These are phyloP conservation scores for Backusella macrospora DNA, from an alignment of 192 early-diverging fungal genomes.

Conservation along the genomic window DNA sequence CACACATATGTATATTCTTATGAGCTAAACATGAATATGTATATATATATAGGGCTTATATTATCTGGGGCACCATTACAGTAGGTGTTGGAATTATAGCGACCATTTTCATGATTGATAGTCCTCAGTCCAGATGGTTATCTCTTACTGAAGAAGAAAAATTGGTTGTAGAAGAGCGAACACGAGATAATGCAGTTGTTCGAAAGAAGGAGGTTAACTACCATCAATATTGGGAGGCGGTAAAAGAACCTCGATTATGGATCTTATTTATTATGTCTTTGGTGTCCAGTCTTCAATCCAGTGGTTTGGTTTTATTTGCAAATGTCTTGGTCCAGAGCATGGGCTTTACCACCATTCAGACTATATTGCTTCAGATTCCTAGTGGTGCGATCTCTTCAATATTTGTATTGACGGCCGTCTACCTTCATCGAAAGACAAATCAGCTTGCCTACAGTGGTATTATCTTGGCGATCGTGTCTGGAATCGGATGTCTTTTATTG, in stretches of 20 bases:
- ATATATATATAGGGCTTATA: not conserved
- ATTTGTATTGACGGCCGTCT: not conserved
- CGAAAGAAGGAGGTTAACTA: not conserved
- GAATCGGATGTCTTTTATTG: not conserved
- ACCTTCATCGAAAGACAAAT: not conserved
- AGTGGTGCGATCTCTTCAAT: not conserved
- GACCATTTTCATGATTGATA: slow-evolving; percentile 23
- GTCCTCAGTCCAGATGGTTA: slow-evolving; percentile 17
- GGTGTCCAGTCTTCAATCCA: slow-evolving; percentile 5
- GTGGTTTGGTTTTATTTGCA: slow-evolving; percentile 18
- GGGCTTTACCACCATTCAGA: slow-evolving; percentile 23
- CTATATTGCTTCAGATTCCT: slow-evolving; percentile 16
- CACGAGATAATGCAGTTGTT: slow-evolving; percentile 22
- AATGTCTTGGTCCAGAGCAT: slow-evolving; percentile 20
- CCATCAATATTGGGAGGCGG: slow-evolving; percentile 14
- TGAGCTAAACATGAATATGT: not conserved
- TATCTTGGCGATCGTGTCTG: not conserved
- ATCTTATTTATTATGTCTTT: not conserved
- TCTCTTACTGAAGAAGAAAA: slow-evolving; percentile 30
- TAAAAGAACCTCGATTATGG: slow-evolving; percentile 20
- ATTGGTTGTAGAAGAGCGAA: slow-evolving; percentile 22
- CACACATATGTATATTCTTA: not conserved
- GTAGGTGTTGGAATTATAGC: slow-evolving; percentile 14
- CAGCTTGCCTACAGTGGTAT: not conserved
- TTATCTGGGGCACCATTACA: slow-evolving; percentile 25